phyloP scores from a whole-genome alignment of 257 asterid genomes.

The Apocynum venetum region DNA sequence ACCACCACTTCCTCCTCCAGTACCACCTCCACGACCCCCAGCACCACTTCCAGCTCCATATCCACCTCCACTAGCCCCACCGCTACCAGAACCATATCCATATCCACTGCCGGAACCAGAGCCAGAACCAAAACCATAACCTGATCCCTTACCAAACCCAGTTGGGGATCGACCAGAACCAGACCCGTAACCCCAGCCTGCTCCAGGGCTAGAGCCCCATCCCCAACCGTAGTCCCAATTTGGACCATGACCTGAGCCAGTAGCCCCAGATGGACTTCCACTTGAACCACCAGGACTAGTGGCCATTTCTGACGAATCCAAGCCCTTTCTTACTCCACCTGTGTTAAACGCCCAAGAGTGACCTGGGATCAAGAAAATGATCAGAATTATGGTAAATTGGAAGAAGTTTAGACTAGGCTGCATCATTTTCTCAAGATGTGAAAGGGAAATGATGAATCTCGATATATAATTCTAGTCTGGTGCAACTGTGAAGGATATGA shows the following conservation, averaged over 20 bases:
- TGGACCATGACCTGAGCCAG: constrained; percentile 38
- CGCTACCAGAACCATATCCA: constrained; percentile 31
- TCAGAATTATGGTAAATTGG: constrained; percentile 2
- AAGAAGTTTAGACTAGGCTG: constrained; percentile 2
- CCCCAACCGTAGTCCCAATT: constrained; percentile 42
- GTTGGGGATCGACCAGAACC: constrained; percentile 38
- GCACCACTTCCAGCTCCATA: constrained; percentile 24
- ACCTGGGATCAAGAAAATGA: neutral
- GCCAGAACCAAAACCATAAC: constrained; percentile 36
- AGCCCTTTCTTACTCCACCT: constrained; percentile 16
- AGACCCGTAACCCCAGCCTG: constrained; percentile 45
- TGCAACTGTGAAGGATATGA: constrained; percentile 2
- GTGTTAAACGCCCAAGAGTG: constrained; percentile 2
- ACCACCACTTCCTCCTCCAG: constrained; percentile 11
- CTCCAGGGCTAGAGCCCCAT: constrained; percentile 43
- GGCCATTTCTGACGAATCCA: constrained; percentile 4
- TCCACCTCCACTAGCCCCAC: constrained; percentile 24
- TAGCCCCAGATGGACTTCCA: constrained; percentile 16
- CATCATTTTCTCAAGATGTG: neutral
- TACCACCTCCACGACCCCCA: constrained; percentile 13
- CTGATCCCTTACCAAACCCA: constrained; percentile 29
- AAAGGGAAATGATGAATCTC: neutral
- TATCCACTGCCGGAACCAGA: constrained; percentile 30
- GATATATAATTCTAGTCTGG: neutral
- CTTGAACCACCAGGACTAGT: constrained; percentile 11